Evolutionary conservation across 352 stramenopile genomes (phyloP), one percentile per base, ranked within the genome.

Genomic region (Globisporangium echinulatum): DNA sequence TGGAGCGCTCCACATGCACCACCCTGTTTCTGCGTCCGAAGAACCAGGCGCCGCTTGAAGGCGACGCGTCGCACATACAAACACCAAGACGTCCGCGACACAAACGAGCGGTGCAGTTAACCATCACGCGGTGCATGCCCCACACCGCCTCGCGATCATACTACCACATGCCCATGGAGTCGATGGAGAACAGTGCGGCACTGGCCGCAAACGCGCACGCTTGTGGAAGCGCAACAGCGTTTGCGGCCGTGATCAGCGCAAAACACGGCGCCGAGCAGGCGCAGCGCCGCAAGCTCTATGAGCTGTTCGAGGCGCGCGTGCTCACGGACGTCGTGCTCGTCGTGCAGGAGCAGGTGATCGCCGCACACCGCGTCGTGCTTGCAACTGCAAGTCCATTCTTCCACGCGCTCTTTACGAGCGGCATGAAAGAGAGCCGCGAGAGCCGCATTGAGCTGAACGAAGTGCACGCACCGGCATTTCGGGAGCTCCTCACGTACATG

Each of bases 291-390:
- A 66, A 70, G 25, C 67, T 92, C 37, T 68, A 72, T 25, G 60
- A 67, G 62, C 75, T 89, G 48, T 82, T 72, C 39, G 58, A 83
- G 53, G 63, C 59, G 0, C 54, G 58, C 46, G 56, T 84, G 38
- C 77, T 92, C 47, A 87, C 77, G 5, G 79, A 92, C 61, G 82
- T 92, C 49, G 67, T 70, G 56, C 69, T 92, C 11, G 58, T 89
- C 25, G 68, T 91, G 46, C 68, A 82, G 42, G 59, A 81, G 39
- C 49, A 69, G 33, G 52, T 56, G 33, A 67, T 90, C 36, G 67
- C 70, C 9, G 82, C 76, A 4, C 82, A 92, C 56, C 77, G 82
- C 47, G 67, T 92, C 33, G 63, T 92, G 39, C 64, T 92, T 7
- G 79, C 79, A 44, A 68, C 68, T 2, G 74, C 75, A 19, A 88